Base-by-base conservation (phyloP, 805 yeast genomes). In the Candida ortonii region DNA sequence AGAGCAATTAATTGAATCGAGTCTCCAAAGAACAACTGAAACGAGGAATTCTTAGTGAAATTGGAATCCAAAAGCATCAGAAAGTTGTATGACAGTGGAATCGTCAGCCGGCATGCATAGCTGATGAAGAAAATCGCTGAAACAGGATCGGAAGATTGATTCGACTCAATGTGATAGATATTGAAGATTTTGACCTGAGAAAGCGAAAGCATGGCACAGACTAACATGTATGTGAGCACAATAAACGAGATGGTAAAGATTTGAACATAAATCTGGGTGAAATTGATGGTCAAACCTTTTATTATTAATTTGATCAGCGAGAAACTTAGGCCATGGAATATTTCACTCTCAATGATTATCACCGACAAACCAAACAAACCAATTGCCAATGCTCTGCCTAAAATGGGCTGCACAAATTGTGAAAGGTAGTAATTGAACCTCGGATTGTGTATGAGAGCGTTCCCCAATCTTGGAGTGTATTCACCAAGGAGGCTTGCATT, bases 11-110 rank as follows among this genome's bases (percentile, higher is more conserved):
- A 61, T 48, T 84, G 81, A 52, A 86, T 81, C 5, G 86, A 80
- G 46, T 74, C 67, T 6, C 93, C 94, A 41, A 82, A 68, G 64
- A 88, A 84, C 30, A 73, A 70, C 52, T 84, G 87, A 57, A 86
- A 86, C 9, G 67, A 62, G 2, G 78, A 67, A 16, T 57, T 49
- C 20, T 47, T 38, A 8, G 59, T 46, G 20, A 52, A 43, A 5
- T 47, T 33, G 2, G 53, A 30, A 30, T 76, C 68, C 38, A 81
- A 70, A 34, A 86, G 64, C 32, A 84, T 82, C 37, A 85, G 57
- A 53, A 83, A 86, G 59, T 86, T 86, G 61, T 82, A 86, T 16
- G 85, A 77, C 43, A 86, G 65, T 8, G 95, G 95, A 9, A 86
- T 79, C 0, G 95, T 84, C 53, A 86, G 64, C 43, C 95, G 76